Evolutionary conservation across 352 stramenopile species (phyloP).

Genomic region (Pythium myriotylum): DNA sequence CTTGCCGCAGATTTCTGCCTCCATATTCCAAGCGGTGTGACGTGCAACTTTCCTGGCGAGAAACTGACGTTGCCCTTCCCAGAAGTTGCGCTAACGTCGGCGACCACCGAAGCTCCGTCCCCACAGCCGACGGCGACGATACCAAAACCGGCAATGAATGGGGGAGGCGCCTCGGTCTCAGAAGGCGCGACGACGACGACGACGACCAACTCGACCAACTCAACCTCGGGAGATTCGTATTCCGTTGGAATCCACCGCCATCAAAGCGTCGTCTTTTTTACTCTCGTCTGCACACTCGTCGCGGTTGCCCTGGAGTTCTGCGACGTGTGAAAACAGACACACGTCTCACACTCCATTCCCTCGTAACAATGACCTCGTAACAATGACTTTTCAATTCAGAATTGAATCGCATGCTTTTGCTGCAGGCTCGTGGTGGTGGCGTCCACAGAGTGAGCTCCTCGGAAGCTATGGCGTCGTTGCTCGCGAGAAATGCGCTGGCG

Average conservation of each 20-base stretch:
- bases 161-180: neutral
- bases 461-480: conserved; percentile 21
- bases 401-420: conserved; percentile 9
- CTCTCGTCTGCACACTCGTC: neutral
- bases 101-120: neutral
- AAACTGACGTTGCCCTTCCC: conserved; percentile 9
- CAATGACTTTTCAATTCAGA: conserved; percentile 9
- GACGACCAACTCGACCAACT: conserved; percentile 11
- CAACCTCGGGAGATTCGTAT: neutral
- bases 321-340: conserved; percentile 12
- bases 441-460: neutral
- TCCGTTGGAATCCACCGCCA: neutral
- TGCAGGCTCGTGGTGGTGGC: conserved; percentile 6
- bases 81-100: neutral
- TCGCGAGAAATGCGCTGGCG: conserved; percentile 25
- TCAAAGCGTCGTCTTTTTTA: neutral
- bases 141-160: neutral
- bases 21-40: conserved; percentile 22
- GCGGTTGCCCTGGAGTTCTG: conserved; percentile 7
- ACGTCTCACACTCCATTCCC: neutral
- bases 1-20: conserved; percentile 13
- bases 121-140: neutral
- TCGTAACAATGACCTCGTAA: neutral
- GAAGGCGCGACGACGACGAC: neutral
- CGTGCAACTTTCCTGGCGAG: conserved; percentile 14